Conservation (phyloP, 306 rosid species). For the Mucuna pruriens region DNA sequence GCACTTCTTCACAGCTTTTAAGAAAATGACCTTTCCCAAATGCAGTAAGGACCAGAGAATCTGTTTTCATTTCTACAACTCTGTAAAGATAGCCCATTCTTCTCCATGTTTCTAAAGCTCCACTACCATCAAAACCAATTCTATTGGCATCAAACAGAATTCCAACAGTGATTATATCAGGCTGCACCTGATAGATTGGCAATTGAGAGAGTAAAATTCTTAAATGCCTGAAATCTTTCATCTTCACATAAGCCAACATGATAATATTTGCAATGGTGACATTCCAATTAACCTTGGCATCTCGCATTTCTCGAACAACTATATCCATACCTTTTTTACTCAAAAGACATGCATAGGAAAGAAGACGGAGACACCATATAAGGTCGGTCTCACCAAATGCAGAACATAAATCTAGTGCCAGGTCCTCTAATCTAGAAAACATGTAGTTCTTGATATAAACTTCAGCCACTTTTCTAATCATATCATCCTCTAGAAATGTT, state of each 20-base stretch:
- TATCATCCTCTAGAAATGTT: constrained; percentile 56
- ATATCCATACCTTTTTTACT: constrained; percentile 72
- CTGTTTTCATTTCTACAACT: constrained; percentile 65
- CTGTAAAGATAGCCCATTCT: constrained; percentile 53
- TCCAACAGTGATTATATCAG: constrained; percentile 68
- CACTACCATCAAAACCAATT: constrained; percentile 60
- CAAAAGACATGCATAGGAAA: constrained; percentile 69
- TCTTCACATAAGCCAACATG: constrained; percentile 69
- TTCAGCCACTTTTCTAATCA: constrained; percentile 65
- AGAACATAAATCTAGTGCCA: constrained; percentile 60
- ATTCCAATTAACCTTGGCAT: constrained; percentile 53
- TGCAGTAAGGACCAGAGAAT: constrained; percentile 69
- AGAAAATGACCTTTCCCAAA: constrained; percentile 83
- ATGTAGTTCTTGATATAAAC: constrained; percentile 65
- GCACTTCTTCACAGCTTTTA: constrained; percentile 55
- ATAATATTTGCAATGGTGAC: constrained; percentile 58
- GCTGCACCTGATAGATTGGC: constrained; percentile 48
- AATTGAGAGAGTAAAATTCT: constrained; percentile 53
- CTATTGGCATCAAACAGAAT: constrained; percentile 63
- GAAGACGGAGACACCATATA: constrained; percentile 70
- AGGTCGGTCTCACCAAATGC: constrained; percentile 54
- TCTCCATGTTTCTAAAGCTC: constrained; percentile 58
- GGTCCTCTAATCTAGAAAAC: constrained; percentile 69
- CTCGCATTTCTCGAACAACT: constrained; percentile 58
- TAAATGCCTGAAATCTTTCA: constrained; percentile 67